Base-by-base conservation (phyloP, 768 basidiomycete species). In the Erythrobasidium yunnanense region DNA sequence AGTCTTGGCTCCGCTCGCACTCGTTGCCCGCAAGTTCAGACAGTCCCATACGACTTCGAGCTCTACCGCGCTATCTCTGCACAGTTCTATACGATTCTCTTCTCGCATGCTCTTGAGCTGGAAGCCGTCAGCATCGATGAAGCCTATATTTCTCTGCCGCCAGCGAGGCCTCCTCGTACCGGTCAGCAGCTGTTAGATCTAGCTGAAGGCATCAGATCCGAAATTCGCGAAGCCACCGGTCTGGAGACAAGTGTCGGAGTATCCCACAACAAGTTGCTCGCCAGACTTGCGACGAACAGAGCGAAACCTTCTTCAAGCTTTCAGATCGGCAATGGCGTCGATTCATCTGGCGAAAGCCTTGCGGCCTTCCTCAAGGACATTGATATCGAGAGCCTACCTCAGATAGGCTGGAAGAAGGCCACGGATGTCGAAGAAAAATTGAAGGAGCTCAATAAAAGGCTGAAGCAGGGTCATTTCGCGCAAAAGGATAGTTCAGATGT, bases 111-210 rank as follows among this genome's bases (percentile, higher is more conserved):
- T 23, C 89, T 95, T 71, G 89, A 91, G 70, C 79, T 97, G 1
- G 86, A 96, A 77, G 91, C 92, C 1, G 92, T 96, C 17, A 93
- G 90, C 1, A 88, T 97, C 4, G 95, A 99, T 68, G 95, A 99
- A 74, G 93, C 90, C 0, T 81, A 96, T 23, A 84, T 97, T 67
- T 58, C 71, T 7, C 55, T 70, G 25, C 65, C 49, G 1, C 33
- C 63, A 32, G 67, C 60, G 4, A 13, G 4, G 4, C 45, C 60
- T 63, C 29, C 34, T 27, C 47, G 15, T 17, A 25, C 18, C 23
- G 32, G 55, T 4, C 13, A 49, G 20, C 65, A 67, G 32, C 66
- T 55, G 7, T 51, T 84, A 69, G 84, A 84, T 50, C 81, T 90
- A 17, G 92, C 91, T 0, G 85, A 93, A 74, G 78, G 77, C 23